These are phyloP conservation scores for Ceratobasidium sp. DNA, from an alignment of 1,284 basidiomycete genomes.

Conservation along the genomic window DNA sequence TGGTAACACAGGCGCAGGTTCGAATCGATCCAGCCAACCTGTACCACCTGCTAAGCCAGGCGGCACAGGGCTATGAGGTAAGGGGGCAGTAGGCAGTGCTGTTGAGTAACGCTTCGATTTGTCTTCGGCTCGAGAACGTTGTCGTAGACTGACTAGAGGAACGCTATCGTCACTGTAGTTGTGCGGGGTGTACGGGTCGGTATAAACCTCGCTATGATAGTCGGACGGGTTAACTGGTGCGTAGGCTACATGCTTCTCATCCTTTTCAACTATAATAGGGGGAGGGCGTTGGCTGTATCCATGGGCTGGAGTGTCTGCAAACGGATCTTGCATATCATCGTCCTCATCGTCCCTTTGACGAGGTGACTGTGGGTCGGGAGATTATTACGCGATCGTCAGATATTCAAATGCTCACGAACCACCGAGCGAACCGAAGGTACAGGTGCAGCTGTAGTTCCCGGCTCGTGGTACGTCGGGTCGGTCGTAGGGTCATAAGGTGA, in stretches of 20 bases:
- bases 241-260: background rate
- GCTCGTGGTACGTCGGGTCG: slow-evolving; percentile 11
- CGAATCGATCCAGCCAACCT: slow-evolving; percentile 26
- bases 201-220: slow-evolving; percentile 6
- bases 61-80: slow-evolving; percentile 23
- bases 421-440: background rate
- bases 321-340: slow-evolving; percentile 8
- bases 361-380: background rate
- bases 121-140: background rate
- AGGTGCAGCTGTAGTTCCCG: slow-evolving; percentile 4
- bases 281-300: slow-evolving; percentile 4
- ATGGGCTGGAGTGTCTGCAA: slow-evolving; percentile 7
- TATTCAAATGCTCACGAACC: background rate
- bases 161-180: slow-evolving; percentile 14
- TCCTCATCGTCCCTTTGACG: background rate
- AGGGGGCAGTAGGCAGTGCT: slow-evolving; percentile 9
- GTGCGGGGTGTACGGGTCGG: slow-evolving; percentile 10
- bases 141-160: slow-evolving; percentile 13
- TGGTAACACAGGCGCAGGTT: slow-evolving; percentile 26
- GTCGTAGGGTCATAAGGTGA: slow-evolving; percentile 6
- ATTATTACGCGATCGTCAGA: background rate
- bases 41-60: slow-evolving; percentile 31
- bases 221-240: slow-evolving; percentile 23
- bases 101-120: slow-evolving; percentile 29
- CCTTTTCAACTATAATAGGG: slow-evolving; percentile 21